Percentiles rank a stretch among this genome's conserved stretches.
These are phyloP conservation scores for Ceratocystis alfenasii DNA, from an alignment of 2,329 filamentous ascomycete genomes.

Conservation along the genomic window DNA sequence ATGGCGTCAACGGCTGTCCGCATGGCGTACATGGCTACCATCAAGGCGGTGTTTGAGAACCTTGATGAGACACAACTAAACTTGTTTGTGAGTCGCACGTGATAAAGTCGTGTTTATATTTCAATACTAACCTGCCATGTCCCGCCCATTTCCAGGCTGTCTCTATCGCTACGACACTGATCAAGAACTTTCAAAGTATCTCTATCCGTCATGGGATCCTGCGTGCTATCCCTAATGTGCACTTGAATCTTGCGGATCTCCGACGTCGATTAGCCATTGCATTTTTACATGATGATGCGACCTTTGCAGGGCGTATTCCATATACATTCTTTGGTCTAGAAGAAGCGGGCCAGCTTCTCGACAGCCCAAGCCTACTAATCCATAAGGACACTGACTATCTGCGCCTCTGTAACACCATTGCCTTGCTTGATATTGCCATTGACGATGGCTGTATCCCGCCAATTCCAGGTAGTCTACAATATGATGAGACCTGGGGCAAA, in stretches of 20 bases:
- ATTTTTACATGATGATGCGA: slow-evolving; percentile 45
- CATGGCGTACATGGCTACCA: slow-evolving; percentile 32
- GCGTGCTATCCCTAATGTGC: slow-evolving; percentile 44
- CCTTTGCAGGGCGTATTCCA: slow-evolving; percentile 34
- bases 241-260: slow-evolving; percentile 43
- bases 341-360: slow-evolving; percentile 26
- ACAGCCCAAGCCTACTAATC: slow-evolving; percentile 40
- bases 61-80: slow-evolving; percentile 33
- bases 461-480: slow-evolving; percentile 23
- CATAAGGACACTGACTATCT: slow-evolving; percentile 51
- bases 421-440: slow-evolving; percentile 62
- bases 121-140: not conserved
- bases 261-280: slow-evolving; percentile 54
- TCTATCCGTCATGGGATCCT: slow-evolving; percentile 47
- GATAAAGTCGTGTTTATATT: not conserved
- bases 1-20: slow-evolving; percentile 27
- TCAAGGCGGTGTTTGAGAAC: slow-evolving; percentile 35
- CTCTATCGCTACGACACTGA: slow-evolving; percentile 28
- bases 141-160: not conserved
- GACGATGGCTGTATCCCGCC: slow-evolving; percentile 41
- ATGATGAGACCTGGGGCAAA: slow-evolving; percentile 25
- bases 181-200: slow-evolving; percentile 36
- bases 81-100: slow-evolving; percentile 33
- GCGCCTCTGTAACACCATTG: slow-evolving; percentile 51
- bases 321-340: slow-evolving; percentile 29